These are phyloP conservation scores for Spergularia marina DNA, from an alignment of 148 eudicot genomes.

Conservation along the genomic window DNA sequence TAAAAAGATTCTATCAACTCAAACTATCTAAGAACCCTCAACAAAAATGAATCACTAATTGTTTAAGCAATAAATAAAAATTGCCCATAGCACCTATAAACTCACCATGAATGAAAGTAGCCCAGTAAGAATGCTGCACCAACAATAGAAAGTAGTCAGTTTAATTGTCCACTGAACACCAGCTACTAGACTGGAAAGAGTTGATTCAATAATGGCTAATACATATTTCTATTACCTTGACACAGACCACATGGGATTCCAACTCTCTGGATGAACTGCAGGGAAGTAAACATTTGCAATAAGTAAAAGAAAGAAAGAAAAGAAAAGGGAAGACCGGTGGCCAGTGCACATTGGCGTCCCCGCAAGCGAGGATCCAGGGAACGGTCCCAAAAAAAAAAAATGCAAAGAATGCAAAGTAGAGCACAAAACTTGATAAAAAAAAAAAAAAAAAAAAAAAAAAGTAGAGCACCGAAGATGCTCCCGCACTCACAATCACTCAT, in stretches of 20 bases:
- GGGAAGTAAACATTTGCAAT: slow-evolving; percentile 10
- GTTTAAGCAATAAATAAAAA: neutral
- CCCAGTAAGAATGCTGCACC: slow-evolving; percentile 90
- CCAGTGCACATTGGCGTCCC: no score
- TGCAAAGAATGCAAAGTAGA: neutral
- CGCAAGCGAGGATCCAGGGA: no score
- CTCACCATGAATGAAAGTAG: slow-evolving; percentile 98
- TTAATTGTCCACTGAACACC: neutral
- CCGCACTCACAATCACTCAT: slow-evolving; percentile 88
- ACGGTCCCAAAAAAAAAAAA: neutral
- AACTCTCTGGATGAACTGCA: slow-evolving; percentile 94
- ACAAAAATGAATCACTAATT: neutral
- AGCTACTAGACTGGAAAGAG: neutral
- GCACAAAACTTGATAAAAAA: no score
- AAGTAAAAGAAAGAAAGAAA: no score
- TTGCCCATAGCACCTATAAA: slow-evolving; percentile 13
- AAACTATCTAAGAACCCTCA: neutral
- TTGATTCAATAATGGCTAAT: neutral
- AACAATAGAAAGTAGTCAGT: slow-evolving; percentile 32
- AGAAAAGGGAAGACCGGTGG: no score
- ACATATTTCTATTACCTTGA: slow-evolving; percentile 57
- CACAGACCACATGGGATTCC: slow-evolving; percentile 99
- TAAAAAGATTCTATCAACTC: slow-evolving; percentile 1
- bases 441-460: no score
- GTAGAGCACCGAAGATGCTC: slow-evolving; percentile 6